Evolutionary conservation across 2,329 filamentous ascomycete genomes (phyloP).

Genomic region (Huntiella omanensis): DNA sequence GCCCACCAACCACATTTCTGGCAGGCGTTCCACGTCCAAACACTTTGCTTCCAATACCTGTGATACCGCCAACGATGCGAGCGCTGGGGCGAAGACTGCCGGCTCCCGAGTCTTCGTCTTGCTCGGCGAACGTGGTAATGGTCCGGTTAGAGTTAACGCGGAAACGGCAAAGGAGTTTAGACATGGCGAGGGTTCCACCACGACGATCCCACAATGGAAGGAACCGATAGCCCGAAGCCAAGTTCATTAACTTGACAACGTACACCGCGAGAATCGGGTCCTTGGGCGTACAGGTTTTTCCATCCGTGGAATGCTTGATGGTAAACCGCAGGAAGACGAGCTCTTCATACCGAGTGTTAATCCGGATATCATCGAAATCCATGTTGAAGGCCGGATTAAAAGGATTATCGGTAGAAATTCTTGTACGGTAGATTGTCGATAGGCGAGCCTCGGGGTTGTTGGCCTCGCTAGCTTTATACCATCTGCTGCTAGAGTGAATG

Average conservation of each 20-base stretch:
- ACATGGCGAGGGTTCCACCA: slow-evolving; percentile 87
- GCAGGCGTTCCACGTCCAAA: slow-evolving; percentile 28
- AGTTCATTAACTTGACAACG: slow-evolving; percentile 75
- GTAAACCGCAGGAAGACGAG: slow-evolving; percentile 87
- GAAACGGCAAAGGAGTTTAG: slow-evolving; percentile 81
- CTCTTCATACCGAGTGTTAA: slow-evolving; percentile 88
- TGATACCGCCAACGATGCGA: too few relatives aligned
- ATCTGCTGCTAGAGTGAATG: slow-evolving; percentile 83
- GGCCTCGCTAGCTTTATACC: slow-evolving; percentile 62
- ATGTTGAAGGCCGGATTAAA: slow-evolving; percentile 84
- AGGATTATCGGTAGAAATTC: slow-evolving; percentile 68
- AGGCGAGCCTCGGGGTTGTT: slow-evolving; percentile 27
- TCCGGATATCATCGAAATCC: slow-evolving; percentile 49
- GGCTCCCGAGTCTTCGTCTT: too few relatives aligned
- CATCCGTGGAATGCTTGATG: slow-evolving; percentile 70
- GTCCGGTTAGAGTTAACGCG: slow-evolving; percentile 41
- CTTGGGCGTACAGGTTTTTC: slow-evolving; percentile 43
- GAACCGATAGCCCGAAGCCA: slow-evolving; percentile 85
- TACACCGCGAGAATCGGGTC: slow-evolving; percentile 60
- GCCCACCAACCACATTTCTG: slow-evolving; percentile 32
- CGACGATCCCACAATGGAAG: slow-evolving; percentile 74
- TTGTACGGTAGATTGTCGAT: slow-evolving; percentile 61
- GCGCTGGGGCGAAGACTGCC: too few relatives aligned
- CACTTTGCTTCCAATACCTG: slow-evolving; percentile 34
- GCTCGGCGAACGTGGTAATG: slow-evolving; percentile 29